Base-by-base conservation (phyloP, 2,329 filamentous ascomycete species). In the Akanthomyces lecanii region DNA sequence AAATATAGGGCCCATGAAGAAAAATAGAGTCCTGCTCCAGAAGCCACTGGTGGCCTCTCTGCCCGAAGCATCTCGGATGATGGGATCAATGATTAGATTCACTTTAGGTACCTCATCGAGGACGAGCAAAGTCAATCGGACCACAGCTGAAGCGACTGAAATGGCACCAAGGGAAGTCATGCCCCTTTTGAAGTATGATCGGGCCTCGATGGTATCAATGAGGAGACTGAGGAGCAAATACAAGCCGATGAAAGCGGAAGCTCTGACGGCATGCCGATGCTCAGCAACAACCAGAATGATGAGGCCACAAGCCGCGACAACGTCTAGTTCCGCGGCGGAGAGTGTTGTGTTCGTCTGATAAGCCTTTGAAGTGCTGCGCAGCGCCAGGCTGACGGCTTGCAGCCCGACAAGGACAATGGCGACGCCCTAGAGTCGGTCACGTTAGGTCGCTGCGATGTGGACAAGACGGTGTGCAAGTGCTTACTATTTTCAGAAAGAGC, bases 11-110 rank as follows among this genome's bases (percentile, higher is more conserved):
- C 30, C 33, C 25, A 59, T 30, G 16, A 47, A 61, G 1, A 54
- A 36, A 25, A 61, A 61, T 0, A 61, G 12, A 14, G 23, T 23
- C 6, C 50, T 25, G 38, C 21, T 54, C 58, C 58, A 61, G 14
- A 61, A 61, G 25, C 58, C 58, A 18, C 48, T 53, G 36, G 45
- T 38, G n/a, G 56, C 42, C n/a, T 59, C 56, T 12, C n/a, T 25
- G 28, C 44, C 56, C 11, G 45, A 47, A 6, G 44, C 30, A 11
- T 25, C 30, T 10, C 44, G 56, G 16, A 59, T 47, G n/a, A 45
- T 25, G 4, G 42, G 28, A 23, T 48, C 42, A 5, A 47, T 25
- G 23, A 59, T 48, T 18, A 38, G 33, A 14, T 47, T 36, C 4
- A 30, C 10, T 28, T 59, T 59, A 5, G 56, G 56, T 5, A 59